phyloP scores from a whole-genome alignment of 192 early-diverging fungal genomes.

The Podila epicladia region DNA sequence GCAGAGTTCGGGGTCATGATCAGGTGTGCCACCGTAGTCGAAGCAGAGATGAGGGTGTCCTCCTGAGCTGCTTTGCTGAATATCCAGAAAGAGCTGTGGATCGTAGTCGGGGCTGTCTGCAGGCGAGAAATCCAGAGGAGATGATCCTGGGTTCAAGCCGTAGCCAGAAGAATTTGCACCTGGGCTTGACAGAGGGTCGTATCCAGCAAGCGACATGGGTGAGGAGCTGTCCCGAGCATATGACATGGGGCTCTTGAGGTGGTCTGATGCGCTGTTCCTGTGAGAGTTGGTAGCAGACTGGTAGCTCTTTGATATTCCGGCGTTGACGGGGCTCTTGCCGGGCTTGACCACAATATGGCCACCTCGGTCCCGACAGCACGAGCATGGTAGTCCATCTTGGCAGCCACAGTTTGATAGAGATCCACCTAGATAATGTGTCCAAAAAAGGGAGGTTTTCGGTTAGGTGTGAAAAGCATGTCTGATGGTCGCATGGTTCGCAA shows the following conservation, averaged over 20 bases:
- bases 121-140: slow-evolving; percentile 6
- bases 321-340: slow-evolving; percentile 8
- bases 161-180: background rate
- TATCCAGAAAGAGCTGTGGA: background rate
- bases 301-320: slow-evolving; percentile 18
- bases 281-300: background rate
- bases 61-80: background rate
- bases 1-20: slow-evolving; percentile 32
- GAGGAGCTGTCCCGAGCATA: background rate
- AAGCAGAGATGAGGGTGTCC: slow-evolving; percentile 22
- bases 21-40: slow-evolving; percentile 37
- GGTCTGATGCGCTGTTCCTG: background rate
- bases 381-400: slow-evolving; percentile 19
- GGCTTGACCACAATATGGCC: slow-evolving; percentile 33
- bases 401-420: slow-evolving; percentile 19
- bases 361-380: slow-evolving; percentile 31
- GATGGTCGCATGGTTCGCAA: no score
- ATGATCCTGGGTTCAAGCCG: background rate
- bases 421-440: background rate
- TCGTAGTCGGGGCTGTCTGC: background rate
- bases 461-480: background rate
- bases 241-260: background rate
- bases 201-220: background rate
- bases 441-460: background rate
- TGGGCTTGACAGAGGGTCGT: background rate